These are phyloP conservation scores for Pichia paraexigua DNA, from an alignment of 805 yeast species.

Conservation along the genomic window DNA sequence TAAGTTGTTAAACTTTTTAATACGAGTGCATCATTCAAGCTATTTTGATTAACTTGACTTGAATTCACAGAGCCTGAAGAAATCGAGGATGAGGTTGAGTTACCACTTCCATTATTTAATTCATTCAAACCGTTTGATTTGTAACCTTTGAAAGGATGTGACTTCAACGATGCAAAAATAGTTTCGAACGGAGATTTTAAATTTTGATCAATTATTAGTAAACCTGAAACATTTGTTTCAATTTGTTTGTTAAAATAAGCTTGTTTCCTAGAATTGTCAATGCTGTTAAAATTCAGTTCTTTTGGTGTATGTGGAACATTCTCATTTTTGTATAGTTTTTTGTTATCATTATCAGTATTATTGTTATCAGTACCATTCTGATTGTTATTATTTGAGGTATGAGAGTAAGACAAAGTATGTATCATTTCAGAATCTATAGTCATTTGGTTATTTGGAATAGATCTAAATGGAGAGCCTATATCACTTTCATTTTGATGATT, in stretches of 20 bases:
- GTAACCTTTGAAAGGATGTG: slow-evolving; percentile 26
- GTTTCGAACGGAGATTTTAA: slow-evolving; percentile 21
- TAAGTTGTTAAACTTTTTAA: slow-evolving; percentile 21
- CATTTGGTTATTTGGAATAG: background rate
- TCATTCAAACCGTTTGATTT: slow-evolving; percentile 10
- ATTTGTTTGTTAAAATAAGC: slow-evolving; percentile 1
- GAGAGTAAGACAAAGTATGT: background rate
- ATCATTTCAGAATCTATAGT: background rate
- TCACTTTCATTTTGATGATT: background rate
- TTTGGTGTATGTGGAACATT: background rate
- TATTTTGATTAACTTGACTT: background rate
- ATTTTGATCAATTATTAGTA: slow-evolving; percentile 22
- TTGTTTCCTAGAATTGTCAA: background rate
- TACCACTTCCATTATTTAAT: background rate
- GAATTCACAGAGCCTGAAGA: background rate
- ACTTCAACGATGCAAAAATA: slow-evolving; percentile 16
- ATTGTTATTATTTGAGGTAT: background rate
- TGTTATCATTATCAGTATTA: background rate
- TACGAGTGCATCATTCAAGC: slow-evolving; percentile 1
- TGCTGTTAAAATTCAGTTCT: background rate
- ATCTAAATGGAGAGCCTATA: background rate
- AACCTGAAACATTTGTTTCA: slow-evolving; percentile 17
- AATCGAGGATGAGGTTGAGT: background rate
- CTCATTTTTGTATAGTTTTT: background rate
- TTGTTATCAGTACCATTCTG: background rate